Percentiles rank a stretch among this genome's conserved stretches.
phyloP scores from a whole-genome alignment of 768 basidiomycete species.

The Collybia sp. region DNA sequence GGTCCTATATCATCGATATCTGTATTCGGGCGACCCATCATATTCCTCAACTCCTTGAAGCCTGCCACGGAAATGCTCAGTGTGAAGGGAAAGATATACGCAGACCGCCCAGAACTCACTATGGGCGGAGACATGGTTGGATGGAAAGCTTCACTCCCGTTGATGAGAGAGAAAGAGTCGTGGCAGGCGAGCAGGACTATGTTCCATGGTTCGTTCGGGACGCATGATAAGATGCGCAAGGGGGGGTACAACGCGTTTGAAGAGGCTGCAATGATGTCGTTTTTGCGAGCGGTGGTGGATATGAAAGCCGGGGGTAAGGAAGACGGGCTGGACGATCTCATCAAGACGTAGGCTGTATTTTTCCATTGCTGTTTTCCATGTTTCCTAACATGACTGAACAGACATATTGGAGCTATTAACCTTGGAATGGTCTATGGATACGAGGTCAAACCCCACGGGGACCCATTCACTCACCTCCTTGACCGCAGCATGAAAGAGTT shows the following conservation, averaged over 20 bases:
- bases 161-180: neutral
- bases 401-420: slow-evolving; percentile 13
- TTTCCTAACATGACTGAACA: neutral
- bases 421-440: slow-evolving; percentile 23
- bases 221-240: too few species aligned
- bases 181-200: too few species aligned
- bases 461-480: slow-evolving; percentile 15
- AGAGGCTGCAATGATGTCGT: too few species aligned
- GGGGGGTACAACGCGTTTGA: too few species aligned
- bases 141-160: neutral
- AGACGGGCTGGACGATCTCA: too few species aligned
- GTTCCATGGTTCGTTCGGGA: too few species aligned
- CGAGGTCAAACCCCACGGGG: slow-evolving; percentile 14
- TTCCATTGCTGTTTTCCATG: too few species aligned
- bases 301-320: too few species aligned
- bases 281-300: too few species aligned
- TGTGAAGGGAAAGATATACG: neutral
- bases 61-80: neutral
- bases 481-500: slow-evolving; percentile 17
- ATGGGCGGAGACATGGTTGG: neutral
- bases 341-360: too few species aligned
- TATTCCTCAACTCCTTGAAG: neutral
- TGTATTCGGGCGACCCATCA: neutral
- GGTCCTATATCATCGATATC: neutral
- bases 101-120: neutral